Evolutionary conservation across 257 asterid species (phyloP), one percentile per base, ranked within the genome.

Genomic region (Osmanthus fragrans): DNA sequence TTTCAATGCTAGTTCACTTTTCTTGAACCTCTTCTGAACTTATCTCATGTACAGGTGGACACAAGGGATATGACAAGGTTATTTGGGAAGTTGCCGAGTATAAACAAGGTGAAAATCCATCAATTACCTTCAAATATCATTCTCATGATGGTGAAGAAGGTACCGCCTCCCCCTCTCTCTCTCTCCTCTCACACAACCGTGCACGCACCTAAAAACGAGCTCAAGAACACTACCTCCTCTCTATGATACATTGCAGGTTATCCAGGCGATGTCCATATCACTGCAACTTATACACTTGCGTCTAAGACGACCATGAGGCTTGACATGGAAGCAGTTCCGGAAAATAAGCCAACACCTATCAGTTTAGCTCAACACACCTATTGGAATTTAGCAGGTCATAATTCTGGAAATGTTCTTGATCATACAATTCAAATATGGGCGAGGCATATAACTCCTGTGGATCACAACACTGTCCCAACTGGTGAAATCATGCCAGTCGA

Each of bases 101-200:
- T 47, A 90, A 86, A 79, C 88, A 89, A 84, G 98, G 96, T 10
- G 92, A 89, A 74, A 84, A 83, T 72, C 97, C 99, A 76, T 96
- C 97, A 29, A 89, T 96, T 64, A 87, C 98, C 81, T 91, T 96
- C 73, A 94, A 89, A 76, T 96, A 94, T 82, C 87, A 81, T 75
- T 88, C 98, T 79, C 87, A 4, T 77, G 99, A 96, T 78, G 97
- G 97, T 65, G 99, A 96, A 85, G 99, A 96, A 93, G 99, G 99
- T 96, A 80, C 27, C 25, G 40, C 33, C n/a, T 70, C 75, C 72
- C 40, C 49, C 73, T 13, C 60, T 54, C 77, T 60, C 81, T 72
- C 66, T 13, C 9, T 73, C 29, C 66, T 13, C 9, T 73, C 29
- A 8, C 23, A 21, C 65, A 45, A 18, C 21, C 45, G 23, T 66